Evolutionary conservation across 2,329 filamentous ascomycete genomes (phyloP).

Genomic region (Xylaria hypoxylon): DNA sequence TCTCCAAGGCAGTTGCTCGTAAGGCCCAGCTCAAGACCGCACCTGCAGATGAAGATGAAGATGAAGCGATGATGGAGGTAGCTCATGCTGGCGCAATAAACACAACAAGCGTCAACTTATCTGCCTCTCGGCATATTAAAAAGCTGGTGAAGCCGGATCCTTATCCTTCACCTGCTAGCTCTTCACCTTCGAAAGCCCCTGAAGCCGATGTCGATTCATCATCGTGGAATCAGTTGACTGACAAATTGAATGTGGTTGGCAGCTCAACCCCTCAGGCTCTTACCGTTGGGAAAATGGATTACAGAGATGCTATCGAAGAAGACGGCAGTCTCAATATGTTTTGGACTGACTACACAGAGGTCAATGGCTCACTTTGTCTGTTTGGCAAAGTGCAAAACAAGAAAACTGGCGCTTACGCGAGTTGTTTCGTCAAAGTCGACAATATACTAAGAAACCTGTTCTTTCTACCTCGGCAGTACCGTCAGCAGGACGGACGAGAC

Average conservation of each 20-base stretch:
- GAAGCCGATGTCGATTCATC: conserved; percentile 77
- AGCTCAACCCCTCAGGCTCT: conserved; percentile 73
- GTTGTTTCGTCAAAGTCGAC: conserved; percentile 95
- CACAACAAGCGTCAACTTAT: conserved; percentile 82
- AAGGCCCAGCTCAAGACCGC: conserved; percentile 68
- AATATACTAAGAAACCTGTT: conserved; percentile 93
- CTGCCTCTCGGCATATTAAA: conserved; percentile 80
- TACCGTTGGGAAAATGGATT: conserved; percentile 81
- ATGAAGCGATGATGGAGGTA: conserved; percentile 89
- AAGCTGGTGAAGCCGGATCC: conserved; percentile 76
- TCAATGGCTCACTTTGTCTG: conserved; percentile 90
- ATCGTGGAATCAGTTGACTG: conserved; percentile 88
- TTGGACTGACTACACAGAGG: conserved; percentile 95
- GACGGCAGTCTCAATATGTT: conserved; percentile 95
- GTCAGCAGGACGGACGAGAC: conserved; percentile 68
- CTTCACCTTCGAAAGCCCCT: conserved; percentile 75
- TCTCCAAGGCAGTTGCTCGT: conserved; percentile 80
- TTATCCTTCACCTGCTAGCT: conserved; percentile 78
- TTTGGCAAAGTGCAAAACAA: conserved; percentile 98
- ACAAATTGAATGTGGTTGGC: conserved; percentile 85
- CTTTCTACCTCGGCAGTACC: conserved; percentile 83
- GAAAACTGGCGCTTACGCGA: conserved; percentile 80
- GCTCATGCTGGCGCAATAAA: conserved; percentile 78
- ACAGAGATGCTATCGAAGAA: conserved; percentile 88
- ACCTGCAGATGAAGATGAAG: conserved; percentile 72